Percentiles rank a stretch among this genome's conserved stretches.
phyloP scores from a whole-genome alignment of 2,329 filamentous ascomycete species.

The Pseudocercospora fijiensis region DNA sequence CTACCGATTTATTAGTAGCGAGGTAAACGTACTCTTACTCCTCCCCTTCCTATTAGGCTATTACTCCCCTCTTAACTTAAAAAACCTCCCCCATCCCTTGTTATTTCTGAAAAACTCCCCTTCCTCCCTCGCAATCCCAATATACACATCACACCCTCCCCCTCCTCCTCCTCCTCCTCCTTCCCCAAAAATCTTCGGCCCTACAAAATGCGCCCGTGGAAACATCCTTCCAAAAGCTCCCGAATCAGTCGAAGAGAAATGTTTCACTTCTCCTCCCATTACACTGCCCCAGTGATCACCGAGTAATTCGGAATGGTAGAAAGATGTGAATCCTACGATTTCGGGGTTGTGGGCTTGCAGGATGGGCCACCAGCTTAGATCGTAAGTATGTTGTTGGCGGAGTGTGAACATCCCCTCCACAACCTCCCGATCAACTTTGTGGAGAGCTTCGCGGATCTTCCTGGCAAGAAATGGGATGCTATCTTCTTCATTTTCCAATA shows the following conservation, averaged over 20 bases:
- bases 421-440: slow-evolving; percentile 16
- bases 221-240: slow-evolving; percentile 23
- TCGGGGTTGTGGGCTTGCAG: slow-evolving; percentile 14
- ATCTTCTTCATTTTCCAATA: slow-evolving; percentile 14
- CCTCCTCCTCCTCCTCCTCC: too few species aligned
- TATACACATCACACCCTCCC: slow-evolving; percentile 23
- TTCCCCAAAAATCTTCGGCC: slow-evolving; percentile 20
- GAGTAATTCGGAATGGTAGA: slow-evolving; percentile 25
- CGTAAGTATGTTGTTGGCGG: slow-evolving; percentile 17
- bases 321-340: slow-evolving; percentile 22
- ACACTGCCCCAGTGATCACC: slow-evolving; percentile 17
- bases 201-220: slow-evolving; percentile 25
- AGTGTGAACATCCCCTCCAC: slow-evolving; percentile 21
- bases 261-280: slow-evolving; percentile 21
- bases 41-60: neutral
- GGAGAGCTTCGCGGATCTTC: slow-evolving; percentile 22
- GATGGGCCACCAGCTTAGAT: slow-evolving; percentile 25
- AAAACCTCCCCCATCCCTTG: slow-evolving; percentile 19
- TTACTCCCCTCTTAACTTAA: slow-evolving; percentile 19
- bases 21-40: too few species aligned
- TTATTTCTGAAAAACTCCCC: slow-evolving; percentile 20
- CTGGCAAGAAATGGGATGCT: slow-evolving; percentile 21
- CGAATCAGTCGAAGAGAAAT: slow-evolving; percentile 24
- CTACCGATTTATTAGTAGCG: too few species aligned
- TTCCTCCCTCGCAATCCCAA: slow-evolving; percentile 20